These are phyloP conservation scores for Auricularia heimuer DNA, from an alignment of 768 basidiomycete genomes.

Conservation along the genomic window DNA sequence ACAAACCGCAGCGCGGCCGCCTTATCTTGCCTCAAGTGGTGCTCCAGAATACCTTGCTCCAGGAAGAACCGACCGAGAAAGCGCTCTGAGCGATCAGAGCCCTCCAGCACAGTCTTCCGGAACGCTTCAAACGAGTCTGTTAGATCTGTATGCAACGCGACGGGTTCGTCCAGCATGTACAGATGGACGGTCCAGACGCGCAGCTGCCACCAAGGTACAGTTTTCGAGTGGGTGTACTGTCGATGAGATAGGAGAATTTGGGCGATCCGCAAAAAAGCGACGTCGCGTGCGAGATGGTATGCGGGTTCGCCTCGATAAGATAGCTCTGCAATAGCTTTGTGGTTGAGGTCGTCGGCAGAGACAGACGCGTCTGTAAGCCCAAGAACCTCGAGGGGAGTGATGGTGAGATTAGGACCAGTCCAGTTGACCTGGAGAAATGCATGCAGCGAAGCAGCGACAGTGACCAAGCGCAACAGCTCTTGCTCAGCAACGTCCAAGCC, in stretches of 20 bases:
- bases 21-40: conserved; percentile 67
- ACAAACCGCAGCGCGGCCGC: conserved; percentile 69
- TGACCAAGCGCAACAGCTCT: conserved; percentile 48
- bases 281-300: conserved; percentile 72
- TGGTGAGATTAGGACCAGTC: conserved; percentile 87
- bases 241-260: conserved; percentile 49
- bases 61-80: conserved; percentile 56
- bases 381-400: conserved; percentile 20
- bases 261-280: conserved; percentile 67
- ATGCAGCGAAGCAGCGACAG: conserved; percentile 76
- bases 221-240: conserved; percentile 39
- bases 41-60: conserved; percentile 72
- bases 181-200: conserved; percentile 60
- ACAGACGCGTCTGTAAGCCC: conserved; percentile 13
- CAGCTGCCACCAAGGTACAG: conserved; percentile 76
- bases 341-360: conserved; percentile 45
- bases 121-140: conserved; percentile 23
- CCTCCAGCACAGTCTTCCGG: conserved; percentile 22
- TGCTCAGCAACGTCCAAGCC: conserved; percentile 19
- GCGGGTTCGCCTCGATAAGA: conserved; percentile 87
- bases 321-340: conserved; percentile 61
- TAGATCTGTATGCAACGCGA: conserved; percentile 37
- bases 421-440: conserved; percentile 91
- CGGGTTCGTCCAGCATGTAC: conserved; percentile 70
- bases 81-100: conserved; percentile 28